Conservation (phyloP, 352 stramenopile species). For the Saprolegnia parasitica region DNA sequence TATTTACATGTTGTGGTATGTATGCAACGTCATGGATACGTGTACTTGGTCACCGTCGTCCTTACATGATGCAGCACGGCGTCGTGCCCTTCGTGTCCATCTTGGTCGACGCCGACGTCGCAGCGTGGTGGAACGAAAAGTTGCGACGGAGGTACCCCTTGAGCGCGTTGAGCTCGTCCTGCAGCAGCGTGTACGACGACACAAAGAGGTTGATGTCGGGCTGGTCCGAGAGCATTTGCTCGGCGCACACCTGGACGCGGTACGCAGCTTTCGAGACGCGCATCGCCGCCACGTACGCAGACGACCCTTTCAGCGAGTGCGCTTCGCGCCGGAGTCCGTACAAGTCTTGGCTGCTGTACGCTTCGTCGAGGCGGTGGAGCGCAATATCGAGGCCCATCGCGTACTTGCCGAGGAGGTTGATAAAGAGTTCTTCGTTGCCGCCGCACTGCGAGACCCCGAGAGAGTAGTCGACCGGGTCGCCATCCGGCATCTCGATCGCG, state of each 20-base stretch:
- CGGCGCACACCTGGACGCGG: slow-evolving; percentile 69
- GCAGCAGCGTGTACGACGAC: slow-evolving; percentile 40
- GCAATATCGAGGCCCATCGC: slow-evolving; percentile 52
- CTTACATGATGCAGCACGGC: slow-evolving; percentile 25
- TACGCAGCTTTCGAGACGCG: slow-evolving; percentile 76
- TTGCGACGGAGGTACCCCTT: slow-evolving; percentile 74
- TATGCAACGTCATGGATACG: too few relatives aligned
- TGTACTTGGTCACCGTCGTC: neutral
- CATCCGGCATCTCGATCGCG: slow-evolving; percentile 66
- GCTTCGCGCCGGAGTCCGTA: slow-evolving; percentile 52
- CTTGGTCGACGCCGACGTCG: neutral
- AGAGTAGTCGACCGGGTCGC: slow-evolving; percentile 74
- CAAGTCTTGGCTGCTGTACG: slow-evolving; percentile 47
- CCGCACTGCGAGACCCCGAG: slow-evolving; percentile 74
- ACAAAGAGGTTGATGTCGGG: slow-evolving; percentile 33
- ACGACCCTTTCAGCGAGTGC: slow-evolving; percentile 78
- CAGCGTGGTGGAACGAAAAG: slow-evolving; percentile 54
- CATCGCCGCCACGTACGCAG: slow-evolving; percentile 69
- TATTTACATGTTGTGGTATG: too few relatives aligned
- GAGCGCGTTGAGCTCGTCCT: slow-evolving; percentile 61
- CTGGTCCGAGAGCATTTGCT: slow-evolving; percentile 52
- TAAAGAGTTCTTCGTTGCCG: slow-evolving; percentile 68
- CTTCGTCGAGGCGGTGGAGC: slow-evolving; percentile 51
- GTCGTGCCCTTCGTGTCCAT: slow-evolving; percentile 7
- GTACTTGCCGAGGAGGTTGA: slow-evolving; percentile 79